phyloP scores from a whole-genome alignment of 2,329 filamentous ascomycete species.

The Ophiostoma quercus region DNA sequence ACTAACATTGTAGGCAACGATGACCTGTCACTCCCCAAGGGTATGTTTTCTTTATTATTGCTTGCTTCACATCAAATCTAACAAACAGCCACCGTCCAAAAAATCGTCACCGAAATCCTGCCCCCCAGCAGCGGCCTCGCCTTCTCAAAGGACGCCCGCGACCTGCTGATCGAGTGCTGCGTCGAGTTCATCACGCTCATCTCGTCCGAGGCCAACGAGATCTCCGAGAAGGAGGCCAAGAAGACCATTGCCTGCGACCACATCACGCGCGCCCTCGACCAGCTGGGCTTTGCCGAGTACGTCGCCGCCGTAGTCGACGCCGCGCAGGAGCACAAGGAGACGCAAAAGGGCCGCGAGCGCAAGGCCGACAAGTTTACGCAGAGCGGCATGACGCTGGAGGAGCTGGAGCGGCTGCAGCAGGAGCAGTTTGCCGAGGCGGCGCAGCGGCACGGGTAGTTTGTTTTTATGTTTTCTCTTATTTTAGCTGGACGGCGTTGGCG shows the following conservation, averaged over 20 bases:
- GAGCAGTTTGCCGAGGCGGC: constrained; percentile 83
- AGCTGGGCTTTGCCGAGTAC: constrained; percentile 89
- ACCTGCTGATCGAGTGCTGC: constrained; percentile 95
- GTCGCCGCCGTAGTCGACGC: constrained; percentile 81
- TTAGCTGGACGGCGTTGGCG: background rate
- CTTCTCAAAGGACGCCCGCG: constrained; percentile 91
- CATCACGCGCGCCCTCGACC: constrained; percentile 88
- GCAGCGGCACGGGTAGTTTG: constrained; percentile 56
- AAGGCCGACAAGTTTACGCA: constrained; percentile 96
- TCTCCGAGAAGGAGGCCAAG: constrained; percentile 96
- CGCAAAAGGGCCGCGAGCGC: constrained; percentile 90
- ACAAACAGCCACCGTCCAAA: constrained; percentile 60
- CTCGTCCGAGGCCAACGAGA: constrained; percentile 98
- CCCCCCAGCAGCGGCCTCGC: constrained; percentile 68
- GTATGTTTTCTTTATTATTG: constrained; percentile 37
- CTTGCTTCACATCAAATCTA: background rate
- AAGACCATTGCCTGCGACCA: constrained; percentile 99
- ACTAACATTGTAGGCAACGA: constrained; percentile 44
- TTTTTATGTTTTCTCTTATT: background rate
- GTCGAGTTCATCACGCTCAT: constrained; percentile 98
- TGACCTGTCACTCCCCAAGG: constrained; percentile 60
- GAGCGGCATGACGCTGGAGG: constrained; percentile 85
- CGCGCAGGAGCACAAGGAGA: constrained; percentile 85
- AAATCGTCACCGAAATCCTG: constrained; percentile 92
- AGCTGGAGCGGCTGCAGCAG: constrained; percentile 81